Evolutionary conservation across 768 basidiomycete genomes (phyloP).

Genomic region (Tubosaeta sp.): DNA sequence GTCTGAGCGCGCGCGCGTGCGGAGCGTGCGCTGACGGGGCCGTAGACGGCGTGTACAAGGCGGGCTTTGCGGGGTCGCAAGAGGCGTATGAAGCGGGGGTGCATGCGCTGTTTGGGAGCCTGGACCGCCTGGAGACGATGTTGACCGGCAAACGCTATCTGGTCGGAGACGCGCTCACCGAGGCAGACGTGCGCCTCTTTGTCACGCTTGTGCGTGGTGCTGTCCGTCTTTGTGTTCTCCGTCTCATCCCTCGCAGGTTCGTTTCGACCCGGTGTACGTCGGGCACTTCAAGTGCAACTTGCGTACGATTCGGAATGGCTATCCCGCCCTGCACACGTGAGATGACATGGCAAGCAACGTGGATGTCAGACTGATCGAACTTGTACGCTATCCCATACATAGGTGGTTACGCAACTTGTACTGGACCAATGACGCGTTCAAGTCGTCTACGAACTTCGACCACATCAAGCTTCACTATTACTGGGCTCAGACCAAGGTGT

Average conservation of each 20-base stretch:
- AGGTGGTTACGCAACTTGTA: conserved; percentile 87
- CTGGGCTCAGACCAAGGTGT: conserved; percentile 30
- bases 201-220: conserved; percentile 74
- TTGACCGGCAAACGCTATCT: conserved; percentile 79
- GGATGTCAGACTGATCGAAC: not conserved
- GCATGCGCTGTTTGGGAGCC: conserved; percentile 63
- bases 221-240: not conserved
- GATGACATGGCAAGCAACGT: not conserved
- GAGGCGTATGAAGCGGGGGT: conserved; percentile 80
- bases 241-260: conserved; percentile 44
- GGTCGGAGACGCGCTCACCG: conserved; percentile 77
- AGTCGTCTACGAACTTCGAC: conserved; percentile 80
- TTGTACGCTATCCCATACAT: not conserved
- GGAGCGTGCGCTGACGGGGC: not conserved
- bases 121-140: conserved; percentile 78
- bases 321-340: conserved; percentile 71
- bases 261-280: conserved; percentile 88
- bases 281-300: conserved; percentile 95
- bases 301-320: conserved; percentile 78
- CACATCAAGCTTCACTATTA: conserved; percentile 55
- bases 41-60: conserved; percentile 80
- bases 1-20: conserved; percentile 12
- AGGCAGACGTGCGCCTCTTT: conserved; percentile 82
- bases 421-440: conserved; percentile 88
- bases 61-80: conserved; percentile 82